Percentiles rank a stretch among this genome's conserved stretches.
Evolutionary conservation across 228 moss, liverwort and hornwort genomes (phyloP).

Genomic region (Sphagnum magellanicum): DNA sequence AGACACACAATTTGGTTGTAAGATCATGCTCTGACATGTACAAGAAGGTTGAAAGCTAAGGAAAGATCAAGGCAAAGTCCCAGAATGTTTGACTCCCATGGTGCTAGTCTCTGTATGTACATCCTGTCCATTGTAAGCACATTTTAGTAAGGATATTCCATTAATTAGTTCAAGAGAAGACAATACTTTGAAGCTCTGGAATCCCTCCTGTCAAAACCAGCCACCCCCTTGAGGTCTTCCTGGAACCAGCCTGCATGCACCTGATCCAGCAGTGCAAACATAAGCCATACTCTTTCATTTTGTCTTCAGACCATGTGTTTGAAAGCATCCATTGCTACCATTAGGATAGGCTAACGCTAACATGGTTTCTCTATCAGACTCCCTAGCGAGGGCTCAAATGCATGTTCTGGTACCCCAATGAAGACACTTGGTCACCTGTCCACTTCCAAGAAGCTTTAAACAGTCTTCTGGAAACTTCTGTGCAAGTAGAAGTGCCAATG

Average conservation of each 20-base stretch:
- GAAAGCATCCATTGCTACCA: background rate
- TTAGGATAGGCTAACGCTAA: background rate
- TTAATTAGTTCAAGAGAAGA: background rate
- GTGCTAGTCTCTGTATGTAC: too few relatives aligned
- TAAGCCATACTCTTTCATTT: background rate
- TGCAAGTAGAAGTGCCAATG: background rate
- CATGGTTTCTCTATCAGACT: too few relatives aligned
- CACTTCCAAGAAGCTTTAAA: slow-evolving; percentile 7
- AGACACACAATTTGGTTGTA: too few relatives aligned
- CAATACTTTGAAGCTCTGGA: slow-evolving; percentile 13
- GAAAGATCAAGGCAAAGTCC: too few relatives aligned
- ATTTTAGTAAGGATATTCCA: too few relatives aligned
- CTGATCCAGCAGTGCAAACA: background rate
- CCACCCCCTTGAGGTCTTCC: slow-evolving; percentile 16
- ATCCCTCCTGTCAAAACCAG: slow-evolving; percentile 22
- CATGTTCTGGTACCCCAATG: background rate
- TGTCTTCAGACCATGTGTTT: background rate
- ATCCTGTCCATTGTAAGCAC: too few relatives aligned
- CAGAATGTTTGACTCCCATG: too few relatives aligned
- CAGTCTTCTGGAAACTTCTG: background rate
- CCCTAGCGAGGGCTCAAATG: too few relatives aligned
- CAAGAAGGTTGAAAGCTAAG: too few relatives aligned
- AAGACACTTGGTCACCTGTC: slow-evolving; percentile 1
- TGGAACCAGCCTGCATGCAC: slow-evolving; percentile 4
- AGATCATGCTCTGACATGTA: too few relatives aligned